Conservation (phyloP, 2,329 filamentous ascomycete genomes). For the Cytospora paraplurivora region DNA sequence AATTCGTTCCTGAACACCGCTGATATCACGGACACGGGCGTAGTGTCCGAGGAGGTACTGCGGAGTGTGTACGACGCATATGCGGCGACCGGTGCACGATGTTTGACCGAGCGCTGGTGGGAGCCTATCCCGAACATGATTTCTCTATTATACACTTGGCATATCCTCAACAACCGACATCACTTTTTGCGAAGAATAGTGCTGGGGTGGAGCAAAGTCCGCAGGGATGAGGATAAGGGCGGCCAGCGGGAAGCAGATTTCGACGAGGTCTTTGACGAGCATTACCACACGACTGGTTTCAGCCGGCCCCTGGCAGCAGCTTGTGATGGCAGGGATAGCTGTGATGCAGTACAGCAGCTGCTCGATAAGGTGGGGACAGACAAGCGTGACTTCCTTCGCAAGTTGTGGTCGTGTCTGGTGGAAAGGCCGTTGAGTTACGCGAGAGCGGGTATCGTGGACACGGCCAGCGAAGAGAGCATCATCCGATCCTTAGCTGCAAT, state of each 20-base stretch:
- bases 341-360: conserved; percentile 8
- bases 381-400: conserved; percentile 4
- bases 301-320: conserved; percentile 9
- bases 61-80: conserved; percentile 14
- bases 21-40: conserved; percentile 11
- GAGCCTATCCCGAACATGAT: conserved; percentile 8
- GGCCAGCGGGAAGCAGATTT: conserved; percentile 17
- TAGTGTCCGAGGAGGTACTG: conserved; percentile 10
- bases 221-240: not conserved
- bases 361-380: conserved; percentile 3
- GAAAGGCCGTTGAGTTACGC: conserved; percentile 12
- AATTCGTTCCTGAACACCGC: conserved; percentile 14
- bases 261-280: conserved; percentile 10
- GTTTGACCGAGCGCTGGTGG: conserved; percentile 17
- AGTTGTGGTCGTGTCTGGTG: conserved; percentile 17
- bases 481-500: conserved; percentile 3
- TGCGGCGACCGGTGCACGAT: conserved; percentile 4
- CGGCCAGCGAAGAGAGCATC: conserved; percentile 6
- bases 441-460: conserved; percentile 5
- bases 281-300: conserved; percentile 12
- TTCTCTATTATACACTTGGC: conserved; percentile 11
- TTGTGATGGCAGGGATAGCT: conserved; percentile 10
- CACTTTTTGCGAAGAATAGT: conserved; percentile 8
- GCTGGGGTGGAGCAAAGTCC: conserved; percentile 9
- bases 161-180: conserved; percentile 13